Percentiles rank a stretch among this genome's conserved stretches.
These are phyloP conservation scores for Hemerocallis citrina DNA, from an alignment of 106 monocot genomes.

Conservation along the genomic window DNA sequence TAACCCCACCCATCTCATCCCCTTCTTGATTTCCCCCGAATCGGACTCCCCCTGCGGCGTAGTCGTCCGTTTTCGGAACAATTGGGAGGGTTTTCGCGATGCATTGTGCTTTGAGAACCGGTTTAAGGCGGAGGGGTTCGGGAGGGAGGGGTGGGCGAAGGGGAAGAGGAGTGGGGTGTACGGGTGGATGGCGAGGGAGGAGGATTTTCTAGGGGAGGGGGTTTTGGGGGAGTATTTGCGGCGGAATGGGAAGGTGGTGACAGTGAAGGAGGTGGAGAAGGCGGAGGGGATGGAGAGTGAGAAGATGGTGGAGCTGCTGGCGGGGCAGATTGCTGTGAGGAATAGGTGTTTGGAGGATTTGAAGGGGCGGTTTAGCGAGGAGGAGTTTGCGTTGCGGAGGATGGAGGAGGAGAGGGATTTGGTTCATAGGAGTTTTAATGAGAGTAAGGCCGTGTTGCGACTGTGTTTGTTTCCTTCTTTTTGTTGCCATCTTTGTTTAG, in stretches of 20 bases:
- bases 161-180: no score
- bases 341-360: slow-evolving; percentile 34
- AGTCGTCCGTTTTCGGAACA: slow-evolving; percentile 26
- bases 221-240: slow-evolving; percentile 32
- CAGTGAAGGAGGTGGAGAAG: slow-evolving; percentile 23
- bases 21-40: slow-evolving; percentile 4
- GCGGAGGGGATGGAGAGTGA: slow-evolving; percentile 29
- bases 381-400: slow-evolving; percentile 19
- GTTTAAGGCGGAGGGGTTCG: slow-evolving; percentile 23
- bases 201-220: slow-evolving; percentile 35
- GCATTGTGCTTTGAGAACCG: slow-evolving; percentile 49
- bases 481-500: neutral
- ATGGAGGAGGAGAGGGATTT: slow-evolving; percentile 33
- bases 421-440: slow-evolving; percentile 26
- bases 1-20: slow-evolving; percentile 15
- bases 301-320: slow-evolving; percentile 28
- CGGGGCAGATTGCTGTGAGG: slow-evolving; percentile 34
- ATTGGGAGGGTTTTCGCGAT: slow-evolving; percentile 47
- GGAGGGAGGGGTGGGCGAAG: slow-evolving; percentile 23
- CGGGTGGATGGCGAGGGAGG: slow-evolving; percentile 62
- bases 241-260: slow-evolving; percentile 48
- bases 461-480: neutral
- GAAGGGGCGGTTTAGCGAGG: slow-evolving; percentile 32
- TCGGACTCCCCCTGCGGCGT: slow-evolving; percentile 3
- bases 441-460: slow-evolving; percentile 1